Evolutionary conservation across 164 flowering plant species (phyloP).

Genomic region (Buxus sempervirens): DNA sequence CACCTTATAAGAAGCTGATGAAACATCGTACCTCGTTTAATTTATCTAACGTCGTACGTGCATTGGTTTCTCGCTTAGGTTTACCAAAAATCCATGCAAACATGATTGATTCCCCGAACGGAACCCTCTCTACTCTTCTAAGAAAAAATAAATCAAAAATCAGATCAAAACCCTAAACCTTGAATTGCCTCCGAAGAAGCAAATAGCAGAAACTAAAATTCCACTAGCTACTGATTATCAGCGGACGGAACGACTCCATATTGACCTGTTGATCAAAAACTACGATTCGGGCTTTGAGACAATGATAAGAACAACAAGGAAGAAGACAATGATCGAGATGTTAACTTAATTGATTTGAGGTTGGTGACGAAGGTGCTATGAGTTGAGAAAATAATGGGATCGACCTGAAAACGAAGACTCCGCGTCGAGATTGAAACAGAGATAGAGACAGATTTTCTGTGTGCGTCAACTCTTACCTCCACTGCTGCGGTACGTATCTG

Average conservation of each 20-base stretch:
- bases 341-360: no score
- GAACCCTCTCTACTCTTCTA: neutral
- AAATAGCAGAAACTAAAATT: neutral
- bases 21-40: slow-evolving; percentile 9
- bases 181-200: neutral
- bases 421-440: no score
- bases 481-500: no score
- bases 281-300: no score
- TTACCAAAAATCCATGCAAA: slow-evolving; percentile 13
- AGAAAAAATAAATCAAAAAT: neutral
- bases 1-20: neutral
- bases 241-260: neutral
- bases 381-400: no score
- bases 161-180: neutral
- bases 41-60: slow-evolving; percentile 9
- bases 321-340: no score
- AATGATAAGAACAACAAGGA: no score
- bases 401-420: no score
- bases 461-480: no score
- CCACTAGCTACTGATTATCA: neutral
- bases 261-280: neutral
- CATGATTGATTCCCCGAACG: neutral
- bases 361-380: no score
- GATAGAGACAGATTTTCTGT: no score
- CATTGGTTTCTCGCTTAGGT: slow-evolving; percentile 9